Evolutionary conservation across 805 yeast species (phyloP), one percentile per base, ranked within the genome.

Genomic region (Zygosaccharomyces pseudorouxii): DNA sequence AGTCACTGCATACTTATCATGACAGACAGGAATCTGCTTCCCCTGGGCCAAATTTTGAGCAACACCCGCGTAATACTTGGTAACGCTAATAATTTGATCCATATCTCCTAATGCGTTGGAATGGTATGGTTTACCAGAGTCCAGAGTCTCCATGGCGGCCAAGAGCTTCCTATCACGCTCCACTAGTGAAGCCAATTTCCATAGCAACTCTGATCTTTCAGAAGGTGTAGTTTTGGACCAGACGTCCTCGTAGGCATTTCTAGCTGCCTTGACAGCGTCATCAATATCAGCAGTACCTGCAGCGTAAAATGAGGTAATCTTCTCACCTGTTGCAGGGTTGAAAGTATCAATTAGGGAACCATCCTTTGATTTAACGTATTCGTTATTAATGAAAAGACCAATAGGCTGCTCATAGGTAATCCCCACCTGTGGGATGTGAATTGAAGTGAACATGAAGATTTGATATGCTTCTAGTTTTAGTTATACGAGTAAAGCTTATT

Each of bases 1-100:
- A 23, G 78, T 75, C 57, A 72, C 74, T 18, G 73, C 72, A 46
- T 74, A 76, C 60, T 80, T 80, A 25, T 77, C 74, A 38, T 69
- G 68, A 44, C 77, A 82, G n/a, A 81, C 72, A 58, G 83, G 85
- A 46, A 82, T 72, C 25, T 80, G 74, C 48, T 75, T 69, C 22
- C 92, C 92, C 51, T 68, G 69, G 29, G 52, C 48, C 53, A 78
- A 74, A 68, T 80, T 78, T 61, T 82, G 84, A 35, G 87, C 84
- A 69, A 79, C 77, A 11, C 90, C 89, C 25, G 88, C 86, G 57
- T 78, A 80, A 60, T 80, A 81, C 55, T 77, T 74, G 64, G 81
- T 75, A 39, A 78, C 76, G 51, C 72, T 74, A 30, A 78, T 73
- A 28, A 79, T 70, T 53, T 78, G 79, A 9, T 72, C 73, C 41